Evolutionary conservation across 2,329 filamentous ascomycete species (phyloP).

Genomic region (Sarocladium oryzae): DNA sequence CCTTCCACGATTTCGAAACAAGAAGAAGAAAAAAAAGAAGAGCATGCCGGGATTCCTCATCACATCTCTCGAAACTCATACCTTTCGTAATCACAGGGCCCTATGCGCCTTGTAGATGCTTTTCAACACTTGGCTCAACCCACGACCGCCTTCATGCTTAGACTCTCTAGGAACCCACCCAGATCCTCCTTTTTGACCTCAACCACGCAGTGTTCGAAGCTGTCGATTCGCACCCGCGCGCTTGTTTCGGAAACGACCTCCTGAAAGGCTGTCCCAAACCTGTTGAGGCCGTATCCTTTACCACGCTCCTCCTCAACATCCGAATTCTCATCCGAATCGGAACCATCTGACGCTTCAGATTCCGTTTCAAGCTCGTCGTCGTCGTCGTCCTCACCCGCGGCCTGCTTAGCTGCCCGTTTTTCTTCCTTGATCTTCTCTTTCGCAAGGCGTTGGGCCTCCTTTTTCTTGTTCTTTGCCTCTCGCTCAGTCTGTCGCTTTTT

Average conservation of each 20-base stretch:
- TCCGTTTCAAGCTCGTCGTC: conserved; percentile 44
- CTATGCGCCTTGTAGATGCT: neutral
- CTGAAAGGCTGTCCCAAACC: conserved; percentile 92
- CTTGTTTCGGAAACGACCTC: conserved; percentile 90
- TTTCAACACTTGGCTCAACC: conserved; percentile 32
- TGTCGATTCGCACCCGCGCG: conserved; percentile 84
- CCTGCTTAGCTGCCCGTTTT: conserved; percentile 53
- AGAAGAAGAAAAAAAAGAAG: neutral
- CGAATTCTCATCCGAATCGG: conserved; percentile 45
- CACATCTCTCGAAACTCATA: neutral
- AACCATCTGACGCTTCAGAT: conserved; percentile 33
- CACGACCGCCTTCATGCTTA: conserved; percentile 86
- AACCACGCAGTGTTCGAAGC: conserved; percentile 94
- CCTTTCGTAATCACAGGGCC: conserved; percentile 3
- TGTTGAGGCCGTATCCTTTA: conserved; percentile 71
- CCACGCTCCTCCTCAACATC: conserved; percentile 47
- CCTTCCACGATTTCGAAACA: neutral
- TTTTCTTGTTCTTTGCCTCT: conserved; percentile 55
- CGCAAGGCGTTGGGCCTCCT: conserved; percentile 49
- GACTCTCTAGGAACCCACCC: conserved; percentile 77
- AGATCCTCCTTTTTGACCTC: conserved; percentile 97
- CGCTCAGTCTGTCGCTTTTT: conserved; percentile 57
- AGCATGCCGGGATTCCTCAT: neutral
- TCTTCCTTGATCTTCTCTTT: conserved; percentile 55
- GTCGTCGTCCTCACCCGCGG: conserved; percentile 32